Evolutionary conservation across 371 early-diverging fungal genomes (phyloP).

Genomic region (Mortierella sp.): DNA sequence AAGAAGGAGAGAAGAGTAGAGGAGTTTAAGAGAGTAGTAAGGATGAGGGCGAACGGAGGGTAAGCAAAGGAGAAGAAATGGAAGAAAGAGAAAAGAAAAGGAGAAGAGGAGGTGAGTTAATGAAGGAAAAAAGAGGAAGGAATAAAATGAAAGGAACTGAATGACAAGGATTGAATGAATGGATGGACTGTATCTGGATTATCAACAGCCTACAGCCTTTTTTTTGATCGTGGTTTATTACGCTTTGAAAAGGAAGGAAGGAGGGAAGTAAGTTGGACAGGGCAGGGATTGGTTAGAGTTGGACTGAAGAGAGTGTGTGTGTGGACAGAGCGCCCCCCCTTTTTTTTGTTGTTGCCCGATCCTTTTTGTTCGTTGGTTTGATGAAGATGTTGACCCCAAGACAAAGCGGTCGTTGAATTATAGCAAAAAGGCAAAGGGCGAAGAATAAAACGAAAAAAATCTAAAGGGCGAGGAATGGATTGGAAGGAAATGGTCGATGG

Average conservation of each 20-base stretch:
- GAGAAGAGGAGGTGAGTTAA: not conserved
- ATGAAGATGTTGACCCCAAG: not conserved
- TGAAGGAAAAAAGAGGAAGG: not conserved
- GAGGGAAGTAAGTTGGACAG: not conserved
- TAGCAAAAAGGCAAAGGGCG: not conserved
- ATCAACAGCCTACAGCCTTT: no score
- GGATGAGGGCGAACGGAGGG: not conserved
- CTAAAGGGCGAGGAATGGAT: not conserved
- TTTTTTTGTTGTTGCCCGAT: not conserved
- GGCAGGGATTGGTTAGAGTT: not conserved
- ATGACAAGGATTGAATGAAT: not conserved
- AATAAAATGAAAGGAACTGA: not conserved
- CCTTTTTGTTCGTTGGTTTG: not conserved
- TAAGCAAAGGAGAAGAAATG: not conserved
- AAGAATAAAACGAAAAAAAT: not conserved
- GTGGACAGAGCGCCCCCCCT: not conserved
- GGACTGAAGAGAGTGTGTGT: not conserved
- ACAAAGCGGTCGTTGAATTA: not conserved
- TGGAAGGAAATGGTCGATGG: not conserved
- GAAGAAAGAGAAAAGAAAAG: not conserved
- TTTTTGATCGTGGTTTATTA: not conserved
- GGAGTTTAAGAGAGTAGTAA: not conserved
- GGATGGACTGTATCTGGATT: not conserved
- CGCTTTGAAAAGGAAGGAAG: not conserved
- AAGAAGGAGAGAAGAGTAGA: not conserved